These are phyloP conservation scores for Scheffersomyces stambukii DNA, from an alignment of 1,139 yeast species.

Conservation along the genomic window DNA sequence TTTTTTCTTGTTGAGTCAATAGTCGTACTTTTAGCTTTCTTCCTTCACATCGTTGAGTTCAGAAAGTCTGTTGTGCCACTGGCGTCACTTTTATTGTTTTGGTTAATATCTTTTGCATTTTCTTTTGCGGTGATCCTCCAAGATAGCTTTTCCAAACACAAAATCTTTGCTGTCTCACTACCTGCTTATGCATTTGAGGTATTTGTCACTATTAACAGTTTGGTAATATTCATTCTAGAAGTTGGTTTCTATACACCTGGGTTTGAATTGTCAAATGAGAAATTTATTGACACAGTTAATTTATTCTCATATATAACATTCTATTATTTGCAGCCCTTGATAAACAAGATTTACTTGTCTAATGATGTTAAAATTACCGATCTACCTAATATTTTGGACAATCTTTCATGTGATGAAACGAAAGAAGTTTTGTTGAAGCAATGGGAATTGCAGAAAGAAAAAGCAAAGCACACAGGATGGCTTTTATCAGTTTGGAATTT, in stretches of 20 bases:
- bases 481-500: constrained; percentile 6
- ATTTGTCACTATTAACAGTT: constrained; percentile 21
- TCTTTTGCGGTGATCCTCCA: constrained; percentile 21
- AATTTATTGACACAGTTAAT: constrained; percentile 17
- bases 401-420: constrained; percentile 10
- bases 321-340: constrained; percentile 22
- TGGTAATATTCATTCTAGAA: constrained; percentile 35
- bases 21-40: constrained; percentile 17
- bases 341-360: constrained; percentile 17
- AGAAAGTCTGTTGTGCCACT: constrained; percentile 24
- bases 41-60: constrained; percentile 32
- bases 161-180: constrained; percentile 18
- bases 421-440: constrained; percentile 7
- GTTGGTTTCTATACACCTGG: constrained; percentile 39
- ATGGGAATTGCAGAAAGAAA: constrained; percentile 8
- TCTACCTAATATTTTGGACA: constrained; percentile 15
- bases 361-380: constrained; percentile 19
- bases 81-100: constrained; percentile 26
- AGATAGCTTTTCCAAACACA: constrained; percentile 25
- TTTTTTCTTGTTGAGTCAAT: constrained; percentile 10
- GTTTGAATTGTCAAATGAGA: constrained; percentile 33
- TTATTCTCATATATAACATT: constrained; percentile 19
- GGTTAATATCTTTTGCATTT: constrained; percentile 21
- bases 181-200: constrained; percentile 17
- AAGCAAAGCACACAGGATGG: constrained; percentile 5